These are phyloP conservation scores for Phytopythium cucurbitacearum DNA, from an alignment of 352 stramenopile genomes.

Conservation along the genomic window DNA sequence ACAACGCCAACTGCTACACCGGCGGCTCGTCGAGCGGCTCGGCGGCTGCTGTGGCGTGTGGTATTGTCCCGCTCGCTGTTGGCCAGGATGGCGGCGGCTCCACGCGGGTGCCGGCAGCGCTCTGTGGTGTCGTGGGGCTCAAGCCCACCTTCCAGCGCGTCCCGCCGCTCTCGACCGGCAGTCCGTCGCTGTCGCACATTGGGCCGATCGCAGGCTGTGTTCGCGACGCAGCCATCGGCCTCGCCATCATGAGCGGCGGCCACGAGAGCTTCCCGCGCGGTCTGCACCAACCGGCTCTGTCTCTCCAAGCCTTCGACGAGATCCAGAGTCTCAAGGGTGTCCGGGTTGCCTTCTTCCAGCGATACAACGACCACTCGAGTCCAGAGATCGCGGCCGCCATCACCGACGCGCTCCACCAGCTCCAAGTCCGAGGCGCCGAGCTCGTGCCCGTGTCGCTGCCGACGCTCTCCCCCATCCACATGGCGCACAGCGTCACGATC, in stretches of 20 bases:
- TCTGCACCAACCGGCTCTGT: constrained; percentile 40
- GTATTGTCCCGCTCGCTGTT: constrained; percentile 83
- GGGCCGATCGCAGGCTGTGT: constrained; percentile 82
- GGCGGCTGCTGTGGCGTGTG: constrained; percentile 81
- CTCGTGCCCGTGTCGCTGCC: constrained; percentile 74
- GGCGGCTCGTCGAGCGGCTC: constrained; percentile 89
- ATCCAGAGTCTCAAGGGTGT: constrained; percentile 56
- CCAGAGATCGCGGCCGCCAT: constrained; percentile 48
- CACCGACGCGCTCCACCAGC: constrained; percentile 34
- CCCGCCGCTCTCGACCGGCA: constrained; percentile 42
- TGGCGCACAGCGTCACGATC: constrained; percentile 85
- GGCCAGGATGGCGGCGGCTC: constrained; percentile 87
- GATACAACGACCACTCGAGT: constrained; percentile 68
- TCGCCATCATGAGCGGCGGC: constrained; percentile 75
- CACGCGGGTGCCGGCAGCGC: constrained; percentile 84
- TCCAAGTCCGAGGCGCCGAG: constrained; percentile 53
- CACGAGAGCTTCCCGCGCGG: constrained; percentile 46
- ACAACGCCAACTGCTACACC: constrained; percentile 80
- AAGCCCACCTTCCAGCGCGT: constrained; percentile 84
- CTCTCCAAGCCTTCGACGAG: constrained; percentile 56
- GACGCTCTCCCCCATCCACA: constrained; percentile 70
- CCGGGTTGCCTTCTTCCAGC: constrained; percentile 74
- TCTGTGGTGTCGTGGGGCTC: constrained; percentile 88
- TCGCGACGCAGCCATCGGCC: constrained; percentile 79
- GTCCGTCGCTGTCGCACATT: constrained; percentile 65